phyloP scores from a whole-genome alignment of 176 grass and related monocot genomes.

The Ampelocalamus luodianensis region DNA sequence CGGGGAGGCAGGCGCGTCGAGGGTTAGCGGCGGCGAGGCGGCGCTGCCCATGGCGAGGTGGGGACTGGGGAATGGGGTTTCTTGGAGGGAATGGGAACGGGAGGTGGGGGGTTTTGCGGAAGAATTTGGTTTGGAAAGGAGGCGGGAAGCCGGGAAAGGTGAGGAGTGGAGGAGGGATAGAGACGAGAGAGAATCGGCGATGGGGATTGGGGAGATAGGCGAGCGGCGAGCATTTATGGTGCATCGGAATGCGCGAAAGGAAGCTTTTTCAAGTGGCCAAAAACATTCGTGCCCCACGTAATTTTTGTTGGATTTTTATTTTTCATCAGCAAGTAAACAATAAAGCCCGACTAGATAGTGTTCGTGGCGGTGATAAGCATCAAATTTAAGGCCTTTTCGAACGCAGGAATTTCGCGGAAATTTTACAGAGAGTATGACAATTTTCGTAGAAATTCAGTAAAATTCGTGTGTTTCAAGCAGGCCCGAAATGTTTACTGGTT shows the following conservation, averaged over 20 bases:
- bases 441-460: no score
- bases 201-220: no score
- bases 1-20: neutral
- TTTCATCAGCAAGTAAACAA: no score
- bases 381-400: no score
- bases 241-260: neutral
- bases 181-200: neutral
- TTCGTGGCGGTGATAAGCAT: no score
- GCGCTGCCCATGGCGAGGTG: conserved; percentile 53
- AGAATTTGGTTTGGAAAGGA: conserved; percentile 23
- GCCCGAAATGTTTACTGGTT: no score
- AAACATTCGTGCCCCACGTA: neutral
- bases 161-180: neutral
- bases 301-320: no score
- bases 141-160: conserved; percentile 39
- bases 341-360: no score
- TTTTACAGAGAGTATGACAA: no score
- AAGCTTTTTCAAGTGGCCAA: no score
- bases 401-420: no score
- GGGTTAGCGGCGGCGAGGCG: conserved; percentile 45
- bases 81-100: neutral
- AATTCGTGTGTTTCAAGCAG: no score
- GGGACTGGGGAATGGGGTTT: neutral
- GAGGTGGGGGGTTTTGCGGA: neutral
- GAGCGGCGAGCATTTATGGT: neutral